These are phyloP conservation scores for Microcera coccophila DNA, from an alignment of 2,329 filamentous ascomycete genomes.

Conservation along the genomic window DNA sequence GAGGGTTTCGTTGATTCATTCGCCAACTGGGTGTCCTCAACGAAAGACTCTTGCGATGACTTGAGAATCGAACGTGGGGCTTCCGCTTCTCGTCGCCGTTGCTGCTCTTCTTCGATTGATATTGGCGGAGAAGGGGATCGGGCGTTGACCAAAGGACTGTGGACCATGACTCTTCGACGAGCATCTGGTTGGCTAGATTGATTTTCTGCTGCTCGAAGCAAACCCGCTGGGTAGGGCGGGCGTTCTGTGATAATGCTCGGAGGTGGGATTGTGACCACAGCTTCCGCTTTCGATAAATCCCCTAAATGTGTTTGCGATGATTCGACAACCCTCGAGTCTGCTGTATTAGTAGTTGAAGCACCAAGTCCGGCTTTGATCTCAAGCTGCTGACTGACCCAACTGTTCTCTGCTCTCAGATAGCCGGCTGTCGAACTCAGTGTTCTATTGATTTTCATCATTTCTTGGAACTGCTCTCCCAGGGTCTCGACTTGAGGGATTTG, in stretches of 20 bases:
- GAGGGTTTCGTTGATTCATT: conserved; percentile 9
- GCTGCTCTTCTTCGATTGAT: conserved; percentile 37
- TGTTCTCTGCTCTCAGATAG: conserved; percentile 27
- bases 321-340: not conserved
- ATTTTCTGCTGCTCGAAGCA: not conserved
- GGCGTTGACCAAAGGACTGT: conserved; percentile 25
- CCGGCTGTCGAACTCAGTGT: conserved; percentile 27
- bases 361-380: conserved; percentile 1
- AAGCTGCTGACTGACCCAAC: conserved; percentile 29
- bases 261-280: not conserved
- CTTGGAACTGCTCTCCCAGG: conserved; percentile 23
- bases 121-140: conserved; percentile 24
- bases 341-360: not conserved
- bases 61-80: conserved; percentile 36
- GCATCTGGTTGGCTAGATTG: conserved; percentile 8
- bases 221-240: not conserved
- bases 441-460: conserved; percentile 26
- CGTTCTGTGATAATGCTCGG: not conserved
- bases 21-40: not conserved
- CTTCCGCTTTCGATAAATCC: not conserved
- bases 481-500: conserved; percentile 24
- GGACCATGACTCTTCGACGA: conserved; percentile 32
- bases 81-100: conserved; percentile 29
- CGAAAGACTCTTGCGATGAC: conserved; percentile 4
- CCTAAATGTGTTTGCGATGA: not conserved